Conservation (phyloP, 768 basidiomycete genomes). For the Ramaria rubella region DNA sequence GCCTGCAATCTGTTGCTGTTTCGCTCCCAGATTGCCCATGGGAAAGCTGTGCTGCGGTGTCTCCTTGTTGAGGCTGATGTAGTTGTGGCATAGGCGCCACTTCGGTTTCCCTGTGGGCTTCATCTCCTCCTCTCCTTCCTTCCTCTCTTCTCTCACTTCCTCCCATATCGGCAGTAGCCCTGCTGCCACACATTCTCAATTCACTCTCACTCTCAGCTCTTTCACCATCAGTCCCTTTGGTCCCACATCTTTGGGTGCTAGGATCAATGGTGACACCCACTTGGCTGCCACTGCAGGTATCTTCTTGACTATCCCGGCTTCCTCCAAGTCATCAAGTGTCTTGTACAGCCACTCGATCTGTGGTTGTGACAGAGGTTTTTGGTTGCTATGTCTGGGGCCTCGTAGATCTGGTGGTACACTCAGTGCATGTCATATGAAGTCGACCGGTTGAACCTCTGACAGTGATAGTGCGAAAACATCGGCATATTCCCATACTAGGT, state of each 20-base stretch:
- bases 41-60: conserved; percentile 15
- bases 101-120: conserved; percentile 13
- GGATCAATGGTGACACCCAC: conserved; percentile 27
- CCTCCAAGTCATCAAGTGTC: conserved; percentile 29
- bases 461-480: conserved; percentile 36
- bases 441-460: conserved; percentile 30
- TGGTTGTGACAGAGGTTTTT: conserved; percentile 19
- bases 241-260: conserved; percentile 34
- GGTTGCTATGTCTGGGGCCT: conserved; percentile 29
- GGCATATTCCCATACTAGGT: conserved; percentile 27
- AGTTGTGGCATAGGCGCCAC: conserved; percentile 36
- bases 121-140: not conserved
- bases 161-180: conserved; percentile 17
- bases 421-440: conserved; percentile 28
- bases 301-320: conserved; percentile 28
- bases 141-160: not conserved
- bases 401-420: conserved; percentile 24
- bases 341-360: conserved; percentile 28
- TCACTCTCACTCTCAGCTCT: conserved; percentile 17
- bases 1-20: conserved; percentile 31
- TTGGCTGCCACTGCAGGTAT: conserved; percentile 29
- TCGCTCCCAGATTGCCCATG: conserved; percentile 31
- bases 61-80: conserved; percentile 24
- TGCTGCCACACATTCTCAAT: conserved; percentile 26
- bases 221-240: not conserved